Base-by-base conservation (phyloP, 306 rosid species). In the Cucurbita argyrosperma region DNA sequence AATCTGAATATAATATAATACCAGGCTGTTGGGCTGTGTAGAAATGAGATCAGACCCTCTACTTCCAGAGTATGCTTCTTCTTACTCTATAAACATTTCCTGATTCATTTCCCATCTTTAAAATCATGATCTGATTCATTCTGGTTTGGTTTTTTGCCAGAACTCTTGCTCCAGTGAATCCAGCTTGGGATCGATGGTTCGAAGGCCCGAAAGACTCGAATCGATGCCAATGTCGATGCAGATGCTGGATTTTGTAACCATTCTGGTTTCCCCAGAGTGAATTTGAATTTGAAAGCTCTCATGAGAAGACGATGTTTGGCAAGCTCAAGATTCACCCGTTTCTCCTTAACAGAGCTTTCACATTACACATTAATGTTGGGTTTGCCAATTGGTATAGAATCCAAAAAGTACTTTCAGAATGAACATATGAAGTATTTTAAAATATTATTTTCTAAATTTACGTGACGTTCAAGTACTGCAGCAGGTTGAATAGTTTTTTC, bases 181-280 rank as follows among this genome's bases (percentile, higher is more conserved):
- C 90, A 42, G 61, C 78, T 8, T 93, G 98, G 97, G 98, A 93
- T 80, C 80, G 90, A 79, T 93, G 98, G 98, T 93, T 93, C 68
- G 98, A 93, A 82, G 96, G 94, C 3, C 90, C 89, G 16, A 87
- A 85, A 84, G 96, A 93, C 45, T 82, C 96, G 7, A 87, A 81
- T 47, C 74, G 74, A 80, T 85, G 87, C 67, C 58, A 1, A 8
- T 69, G 56, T 8, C 54, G 21, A 67, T 90, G 93, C 88, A 87
- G 85, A 82, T 93, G 98, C 87, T 89, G 88, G 97, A 87, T 93
- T 75, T 83, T 90, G 58, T 69, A 69, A 47, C 43, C 19, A 21
- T 23, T 66, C 39, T 66, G 40, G 54, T 50, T 50, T 14, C 54
- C 7, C 14, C 18, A 50, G 18, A 50, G 7, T 50, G 54, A 59